phyloP scores from a whole-genome alignment of 140 eudicot genomes.

The Bidens hawaiensis region DNA sequence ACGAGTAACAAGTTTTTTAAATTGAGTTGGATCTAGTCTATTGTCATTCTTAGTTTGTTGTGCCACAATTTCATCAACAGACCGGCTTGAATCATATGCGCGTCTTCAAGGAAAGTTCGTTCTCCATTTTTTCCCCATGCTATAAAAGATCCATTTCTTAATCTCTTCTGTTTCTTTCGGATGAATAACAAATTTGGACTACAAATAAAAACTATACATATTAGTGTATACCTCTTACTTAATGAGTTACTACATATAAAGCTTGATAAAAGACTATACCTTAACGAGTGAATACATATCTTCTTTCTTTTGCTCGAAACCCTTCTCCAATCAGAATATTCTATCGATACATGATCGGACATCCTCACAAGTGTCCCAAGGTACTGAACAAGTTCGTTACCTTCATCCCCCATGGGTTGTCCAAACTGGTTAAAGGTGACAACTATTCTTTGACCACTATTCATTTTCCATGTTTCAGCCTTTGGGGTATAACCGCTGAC shows the following conservation, averaged over 20 bases:
- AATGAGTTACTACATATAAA: not conserved
- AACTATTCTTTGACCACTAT: no score
- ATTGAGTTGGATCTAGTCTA: not conserved
- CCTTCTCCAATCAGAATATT: conserved; percentile 6
- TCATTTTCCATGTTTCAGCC: not conserved
- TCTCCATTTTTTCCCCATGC: conserved; percentile 9
- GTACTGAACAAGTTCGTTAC: no score
- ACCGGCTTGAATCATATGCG: not conserved
- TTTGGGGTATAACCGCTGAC: not conserved
- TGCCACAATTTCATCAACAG: not conserved
- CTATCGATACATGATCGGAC: no score
- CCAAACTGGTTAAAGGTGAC: no score
- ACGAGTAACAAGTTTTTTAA: not conserved
- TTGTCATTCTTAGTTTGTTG: not conserved
- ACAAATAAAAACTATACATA: no score
- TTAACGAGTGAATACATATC: conserved; percentile 7
- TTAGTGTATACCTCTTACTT: not conserved
- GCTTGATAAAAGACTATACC: not conserved
- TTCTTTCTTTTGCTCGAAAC: conserved; percentile 4
- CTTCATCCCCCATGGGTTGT: no score
- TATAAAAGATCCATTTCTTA: not conserved
- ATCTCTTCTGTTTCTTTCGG: not conserved
- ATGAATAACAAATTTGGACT: not conserved
- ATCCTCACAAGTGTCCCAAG: no score
- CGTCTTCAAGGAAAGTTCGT: not conserved